Conservation (phyloP, 1,284 basidiomycete genomes). For the Malassezia restricta region DNA sequence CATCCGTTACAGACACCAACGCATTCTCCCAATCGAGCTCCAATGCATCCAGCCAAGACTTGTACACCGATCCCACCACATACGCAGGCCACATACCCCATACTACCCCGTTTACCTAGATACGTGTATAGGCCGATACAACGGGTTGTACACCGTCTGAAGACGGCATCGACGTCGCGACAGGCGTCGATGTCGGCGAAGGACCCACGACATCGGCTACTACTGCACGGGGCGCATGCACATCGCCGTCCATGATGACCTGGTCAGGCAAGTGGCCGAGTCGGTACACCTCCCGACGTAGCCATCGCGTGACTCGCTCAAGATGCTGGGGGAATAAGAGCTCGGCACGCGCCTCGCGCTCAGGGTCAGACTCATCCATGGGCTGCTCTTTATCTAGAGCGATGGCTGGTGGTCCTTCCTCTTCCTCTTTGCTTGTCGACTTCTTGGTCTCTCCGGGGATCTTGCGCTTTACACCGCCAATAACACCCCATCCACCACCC, state of each 20-base stretch:
- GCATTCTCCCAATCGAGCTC: background rate
- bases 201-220: background rate
- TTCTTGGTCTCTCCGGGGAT: background rate
- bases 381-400: conserved; percentile 21
- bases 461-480: conserved; percentile 47
- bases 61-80: background rate
- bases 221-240: conserved; percentile 9
- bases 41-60: background rate
- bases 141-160: background rate
- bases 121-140: conserved; percentile 15
- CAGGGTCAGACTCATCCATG: conserved; percentile 14
- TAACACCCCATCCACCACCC: conserved; percentile 48
- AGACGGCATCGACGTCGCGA: background rate
- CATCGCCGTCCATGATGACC: conserved; percentile 24
- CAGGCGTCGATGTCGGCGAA: background rate
- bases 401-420: conserved; percentile 50
- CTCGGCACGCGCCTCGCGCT: conserved; percentile 47
- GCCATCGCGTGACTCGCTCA: conserved; percentile 62
- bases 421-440: conserved; percentile 23
- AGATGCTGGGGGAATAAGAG: conserved; percentile 53
- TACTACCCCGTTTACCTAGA: conserved; percentile 1
- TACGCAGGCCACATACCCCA: background rate
- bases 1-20: background rate
- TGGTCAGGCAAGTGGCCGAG: conserved; percentile 63
- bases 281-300: conserved; percentile 63